These are phyloP conservation scores for Brassica napus DNA, from an alignment of 345 rosid species.

Conservation along the genomic window DNA sequence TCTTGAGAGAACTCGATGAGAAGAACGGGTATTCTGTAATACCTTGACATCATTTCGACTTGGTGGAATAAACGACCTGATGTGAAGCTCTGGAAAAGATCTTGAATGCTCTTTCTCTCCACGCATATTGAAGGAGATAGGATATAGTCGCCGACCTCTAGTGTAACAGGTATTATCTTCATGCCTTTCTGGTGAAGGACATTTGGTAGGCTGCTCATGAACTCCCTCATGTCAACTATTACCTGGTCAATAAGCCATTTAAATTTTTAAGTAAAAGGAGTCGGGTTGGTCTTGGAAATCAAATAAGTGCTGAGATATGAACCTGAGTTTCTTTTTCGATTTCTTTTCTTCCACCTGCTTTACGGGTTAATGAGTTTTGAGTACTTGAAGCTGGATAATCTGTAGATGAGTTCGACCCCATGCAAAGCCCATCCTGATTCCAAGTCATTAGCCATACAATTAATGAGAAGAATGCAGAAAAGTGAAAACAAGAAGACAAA, in stretches of 20 bases:
- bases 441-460: constrained; percentile 1
- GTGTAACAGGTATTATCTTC: constrained; percentile 83
- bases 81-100: constrained; percentile 91
- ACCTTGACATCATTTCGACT: constrained; percentile 88
- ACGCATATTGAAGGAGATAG: constrained; percentile 86
- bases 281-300: not conserved
- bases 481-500: not conserved
- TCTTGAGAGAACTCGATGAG: constrained; percentile 96
- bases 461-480: constrained; percentile 4
- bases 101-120: constrained; percentile 94
- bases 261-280: not conserved
- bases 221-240: constrained; percentile 98
- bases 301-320: not conserved
- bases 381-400: constrained; percentile 67
- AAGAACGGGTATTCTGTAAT: constrained; percentile 92
- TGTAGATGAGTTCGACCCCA: constrained; percentile 54
- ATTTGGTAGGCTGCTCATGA: constrained; percentile 99
- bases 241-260: constrained; percentile 48
- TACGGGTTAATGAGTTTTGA: constrained; percentile 81
- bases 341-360: constrained; percentile 95
- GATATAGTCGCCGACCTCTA: constrained; percentile 95
- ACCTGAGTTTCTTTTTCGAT: constrained; percentile 91
- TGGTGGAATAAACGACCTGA: constrained; percentile 95
- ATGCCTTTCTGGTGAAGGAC: constrained; percentile 97
- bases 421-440: constrained; percentile 66